A percentile compares a stretch with the other conserved stretches of the same genome.
Conservation (phyloP, 2,329 filamentous ascomycete species). For the Epichloe sibirici region DNA sequence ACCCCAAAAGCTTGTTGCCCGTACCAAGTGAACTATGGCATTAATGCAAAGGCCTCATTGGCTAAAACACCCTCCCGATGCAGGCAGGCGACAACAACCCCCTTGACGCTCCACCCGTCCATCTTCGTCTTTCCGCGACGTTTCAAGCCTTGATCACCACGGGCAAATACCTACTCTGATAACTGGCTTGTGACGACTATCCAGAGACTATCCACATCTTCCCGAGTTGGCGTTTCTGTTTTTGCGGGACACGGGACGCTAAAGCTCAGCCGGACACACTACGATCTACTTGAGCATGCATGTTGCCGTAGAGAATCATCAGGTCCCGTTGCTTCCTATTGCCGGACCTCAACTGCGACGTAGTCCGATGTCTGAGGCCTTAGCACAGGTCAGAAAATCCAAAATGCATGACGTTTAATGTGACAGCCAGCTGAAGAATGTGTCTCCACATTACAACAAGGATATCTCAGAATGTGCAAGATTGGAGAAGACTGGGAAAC, state of each 20-base stretch:
- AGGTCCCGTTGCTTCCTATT: no score
- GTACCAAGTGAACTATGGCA: no score
- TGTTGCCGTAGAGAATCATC: no score
- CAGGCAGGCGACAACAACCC: no score
- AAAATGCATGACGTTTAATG: neutral
- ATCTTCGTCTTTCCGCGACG: neutral
- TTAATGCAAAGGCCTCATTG: no score
- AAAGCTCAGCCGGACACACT: neutral
- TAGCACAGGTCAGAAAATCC: neutral
- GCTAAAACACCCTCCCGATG: no score
- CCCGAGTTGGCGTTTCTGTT: neutral
- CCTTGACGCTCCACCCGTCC: no score
- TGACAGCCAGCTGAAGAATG: no score
- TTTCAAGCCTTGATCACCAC: neutral
- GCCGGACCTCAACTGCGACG: neutral
- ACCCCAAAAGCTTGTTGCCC: no score
- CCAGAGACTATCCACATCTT: neutral
- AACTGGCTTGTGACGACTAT: neutral
- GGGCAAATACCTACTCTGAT: neutral
- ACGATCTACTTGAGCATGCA: neutral
- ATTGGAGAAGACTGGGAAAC: no score
- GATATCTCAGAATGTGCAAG: no score
- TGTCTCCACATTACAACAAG: no score
- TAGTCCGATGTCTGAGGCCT: neutral
- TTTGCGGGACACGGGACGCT: neutral